A percentile compares a stretch with the other conserved stretches of the same genome.
Conservation (phyloP, 257 asterid genomes). For the Przewalskia tangutica region DNA sequence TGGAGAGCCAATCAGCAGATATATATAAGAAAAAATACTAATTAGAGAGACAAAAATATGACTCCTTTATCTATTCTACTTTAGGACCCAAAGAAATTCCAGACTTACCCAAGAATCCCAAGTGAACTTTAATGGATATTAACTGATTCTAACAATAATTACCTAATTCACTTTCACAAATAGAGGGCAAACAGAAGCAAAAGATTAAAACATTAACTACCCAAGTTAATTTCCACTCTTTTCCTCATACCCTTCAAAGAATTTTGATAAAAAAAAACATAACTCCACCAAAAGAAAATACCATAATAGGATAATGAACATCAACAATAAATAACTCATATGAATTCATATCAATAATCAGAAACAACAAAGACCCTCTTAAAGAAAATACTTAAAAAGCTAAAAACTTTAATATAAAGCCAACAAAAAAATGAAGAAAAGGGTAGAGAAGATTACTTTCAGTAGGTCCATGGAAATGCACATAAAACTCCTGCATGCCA, state of each 20-base stretch:
- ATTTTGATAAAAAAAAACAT: background rate
- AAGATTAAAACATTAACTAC: background rate
- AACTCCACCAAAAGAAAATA: background rate
- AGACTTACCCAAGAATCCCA: background rate
- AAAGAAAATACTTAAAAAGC: conserved; percentile 9
- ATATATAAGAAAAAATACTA: background rate
- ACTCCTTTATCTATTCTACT: background rate
- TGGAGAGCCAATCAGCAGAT: background rate
- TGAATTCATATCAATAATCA: background rate
- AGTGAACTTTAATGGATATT: background rate
- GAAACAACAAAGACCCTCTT: conserved; percentile 14
- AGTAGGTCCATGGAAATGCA: conserved; percentile 80
- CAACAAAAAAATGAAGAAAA: conserved; percentile 9
- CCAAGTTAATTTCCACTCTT: background rate
- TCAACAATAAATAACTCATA: background rate
- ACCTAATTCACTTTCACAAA: background rate
- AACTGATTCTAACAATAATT: background rate
- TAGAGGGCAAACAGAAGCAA: background rate
- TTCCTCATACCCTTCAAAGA: background rate
- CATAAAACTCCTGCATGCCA: conserved; percentile 84
- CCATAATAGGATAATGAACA: background rate
- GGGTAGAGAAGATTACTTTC: conserved; percentile 51
- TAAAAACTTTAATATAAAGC: background rate
- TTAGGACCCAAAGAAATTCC: background rate
- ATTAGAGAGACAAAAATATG: background rate